phyloP scores from a whole-genome alignment of 805 yeast genomes.

The Wickerhamomyces subpelliculosus region DNA sequence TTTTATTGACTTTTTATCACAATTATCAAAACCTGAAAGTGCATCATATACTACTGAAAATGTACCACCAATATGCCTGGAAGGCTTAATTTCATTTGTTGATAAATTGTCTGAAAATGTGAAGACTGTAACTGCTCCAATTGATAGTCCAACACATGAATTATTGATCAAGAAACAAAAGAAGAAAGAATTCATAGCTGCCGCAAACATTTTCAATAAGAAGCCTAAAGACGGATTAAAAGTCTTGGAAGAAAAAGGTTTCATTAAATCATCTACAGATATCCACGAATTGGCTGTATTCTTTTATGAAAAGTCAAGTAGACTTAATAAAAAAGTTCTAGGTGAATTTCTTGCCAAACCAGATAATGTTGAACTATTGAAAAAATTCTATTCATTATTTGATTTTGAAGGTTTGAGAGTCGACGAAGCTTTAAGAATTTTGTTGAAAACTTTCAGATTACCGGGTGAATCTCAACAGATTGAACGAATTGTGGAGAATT shows the following conservation, averaged over 20 bases:
- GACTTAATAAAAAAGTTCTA: slow-evolving; percentile 78
- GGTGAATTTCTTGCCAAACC: slow-evolving; percentile 87
- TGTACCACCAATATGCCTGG: slow-evolving; percentile 91
- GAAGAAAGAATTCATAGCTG: slow-evolving; percentile 71
- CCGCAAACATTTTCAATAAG: slow-evolving; percentile 69
- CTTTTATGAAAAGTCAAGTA: slow-evolving; percentile 68
- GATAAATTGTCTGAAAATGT: slow-evolving; percentile 50
- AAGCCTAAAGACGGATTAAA: slow-evolving; percentile 73
- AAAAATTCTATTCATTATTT: slow-evolving; percentile 58
- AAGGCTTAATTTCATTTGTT: slow-evolving; percentile 71
- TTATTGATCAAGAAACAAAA: slow-evolving; percentile 28
- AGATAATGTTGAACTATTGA: slow-evolving; percentile 49
- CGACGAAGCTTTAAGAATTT: slow-evolving; percentile 84
- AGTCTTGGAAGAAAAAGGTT: slow-evolving; percentile 55
- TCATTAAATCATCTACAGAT: slow-evolving; percentile 48
- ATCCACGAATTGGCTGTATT: slow-evolving; percentile 64
- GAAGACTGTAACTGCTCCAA: slow-evolving; percentile 13
- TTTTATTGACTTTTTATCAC: slow-evolving; percentile 63
- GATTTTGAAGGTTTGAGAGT: slow-evolving; percentile 76
- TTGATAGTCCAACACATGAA: slow-evolving; percentile 8
- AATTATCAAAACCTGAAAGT: slow-evolving; percentile 78
- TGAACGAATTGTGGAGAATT: slow-evolving; percentile 83
- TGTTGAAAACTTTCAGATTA: slow-evolving; percentile 77
- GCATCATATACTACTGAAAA: slow-evolving; percentile 72
- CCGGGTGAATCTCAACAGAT: slow-evolving; percentile 98